Evolutionary conservation across 179 eudicot species (phyloP).

Genomic region (Spinacia oleracea): DNA sequence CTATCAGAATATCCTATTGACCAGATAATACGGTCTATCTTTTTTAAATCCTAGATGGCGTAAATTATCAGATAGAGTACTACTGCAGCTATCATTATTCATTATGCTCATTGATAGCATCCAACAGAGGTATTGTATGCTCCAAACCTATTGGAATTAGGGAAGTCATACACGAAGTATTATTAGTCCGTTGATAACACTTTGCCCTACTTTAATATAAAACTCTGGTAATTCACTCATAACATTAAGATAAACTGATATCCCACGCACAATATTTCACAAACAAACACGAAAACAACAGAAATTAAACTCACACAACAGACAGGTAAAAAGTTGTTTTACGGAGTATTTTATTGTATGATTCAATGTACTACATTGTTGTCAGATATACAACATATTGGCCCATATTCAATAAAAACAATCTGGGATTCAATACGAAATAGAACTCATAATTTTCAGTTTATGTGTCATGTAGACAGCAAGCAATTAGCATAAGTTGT

Average conservation of each 20-base stretch:
- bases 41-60: too few species aligned
- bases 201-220: too few species aligned
- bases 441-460: background rate
- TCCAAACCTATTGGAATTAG: background rate
- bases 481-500: constrained; percentile 3
- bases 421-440: background rate
- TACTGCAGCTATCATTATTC: background rate
- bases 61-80: background rate
- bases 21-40: background rate
- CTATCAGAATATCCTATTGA: too few species aligned
- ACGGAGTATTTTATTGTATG: constrained; percentile 6
- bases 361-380: constrained; percentile 13
- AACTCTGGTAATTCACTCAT: too few species aligned
- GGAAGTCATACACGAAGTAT: background rate
- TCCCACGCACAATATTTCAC: background rate
- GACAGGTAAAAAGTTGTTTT: background rate
- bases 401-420: constrained; percentile 2
- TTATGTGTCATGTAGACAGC: background rate
- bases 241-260: background rate
- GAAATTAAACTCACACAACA: background rate
- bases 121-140: background rate
- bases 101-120: background rate
- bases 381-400: constrained; percentile 13
- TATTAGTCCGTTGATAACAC: too few species aligned
- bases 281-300: background rate